Evolutionary conservation across 2,329 filamentous ascomycete species (phyloP).

Genomic region (Emydomyces testavorans): DNA sequence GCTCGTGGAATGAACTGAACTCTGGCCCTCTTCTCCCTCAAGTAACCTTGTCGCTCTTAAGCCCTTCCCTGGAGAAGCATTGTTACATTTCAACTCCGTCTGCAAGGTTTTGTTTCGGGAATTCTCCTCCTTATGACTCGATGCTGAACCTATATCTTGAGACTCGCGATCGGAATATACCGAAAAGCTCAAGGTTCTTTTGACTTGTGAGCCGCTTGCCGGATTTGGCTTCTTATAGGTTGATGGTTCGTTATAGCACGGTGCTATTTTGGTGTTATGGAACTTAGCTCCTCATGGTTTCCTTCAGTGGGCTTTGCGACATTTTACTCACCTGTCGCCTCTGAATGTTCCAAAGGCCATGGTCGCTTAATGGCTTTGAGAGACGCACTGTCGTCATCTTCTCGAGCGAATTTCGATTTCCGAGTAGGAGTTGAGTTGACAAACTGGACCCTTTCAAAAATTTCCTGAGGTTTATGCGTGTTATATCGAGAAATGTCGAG

Average conservation of each 20-base stretch:
- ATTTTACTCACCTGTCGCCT: background rate
- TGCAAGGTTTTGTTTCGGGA: background rate
- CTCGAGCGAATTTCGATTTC: conserved; percentile 1
- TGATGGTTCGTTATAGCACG: background rate
- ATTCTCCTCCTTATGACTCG: background rate
- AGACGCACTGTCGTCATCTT: background rate
- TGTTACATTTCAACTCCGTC: background rate
- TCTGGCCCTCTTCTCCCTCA: background rate
- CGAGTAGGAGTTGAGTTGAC: background rate
- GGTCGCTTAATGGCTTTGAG: background rate
- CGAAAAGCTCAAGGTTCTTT: background rate
- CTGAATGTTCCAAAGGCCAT: background rate
- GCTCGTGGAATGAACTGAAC: too few relatives aligned
- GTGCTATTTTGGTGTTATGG: too few relatives aligned
- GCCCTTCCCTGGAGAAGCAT: too few relatives aligned
- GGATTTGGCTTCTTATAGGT: too few relatives aligned
- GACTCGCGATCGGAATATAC: background rate
- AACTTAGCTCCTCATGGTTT: too few relatives aligned
- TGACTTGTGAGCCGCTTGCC: background rate
- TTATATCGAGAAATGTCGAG: background rate
- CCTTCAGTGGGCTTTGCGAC: too few relatives aligned
- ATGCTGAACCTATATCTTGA: background rate
- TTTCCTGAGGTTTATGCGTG: background rate
- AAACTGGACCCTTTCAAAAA: background rate
- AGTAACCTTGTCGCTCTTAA: background rate